phyloP scores from a whole-genome alignment of 1,284 basidiomycete genomes.

The Ustilago lituana region DNA sequence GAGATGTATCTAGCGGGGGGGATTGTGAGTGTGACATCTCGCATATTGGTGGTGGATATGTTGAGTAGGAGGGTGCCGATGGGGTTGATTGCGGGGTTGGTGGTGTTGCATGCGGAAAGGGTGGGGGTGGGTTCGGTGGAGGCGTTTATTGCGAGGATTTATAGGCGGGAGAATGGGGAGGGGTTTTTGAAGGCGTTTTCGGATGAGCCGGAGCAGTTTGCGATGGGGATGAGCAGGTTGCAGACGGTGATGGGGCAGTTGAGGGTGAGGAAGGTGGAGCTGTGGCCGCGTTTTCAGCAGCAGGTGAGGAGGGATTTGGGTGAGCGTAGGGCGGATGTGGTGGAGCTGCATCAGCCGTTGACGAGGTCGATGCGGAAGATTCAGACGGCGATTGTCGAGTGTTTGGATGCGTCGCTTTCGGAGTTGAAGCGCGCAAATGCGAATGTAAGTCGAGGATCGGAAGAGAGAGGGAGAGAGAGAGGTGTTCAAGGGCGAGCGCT shows the following conservation, averaged over 20 bases:
- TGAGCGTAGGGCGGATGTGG: conserved; percentile 79
- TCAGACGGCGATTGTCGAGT: conserved; percentile 90
- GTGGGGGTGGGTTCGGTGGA: conserved; percentile 74
- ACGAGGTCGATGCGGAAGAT: conserved; percentile 88
- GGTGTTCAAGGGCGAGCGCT: too few relatives aligned
- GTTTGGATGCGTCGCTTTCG: conserved; percentile 88
- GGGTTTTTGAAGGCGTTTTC: conserved; percentile 98
- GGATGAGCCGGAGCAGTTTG: conserved; percentile 93
- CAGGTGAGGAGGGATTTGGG: conserved; percentile 56
- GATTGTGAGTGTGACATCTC: conserved; percentile 88
- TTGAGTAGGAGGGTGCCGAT: conserved; percentile 84
- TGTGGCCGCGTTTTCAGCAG: conserved; percentile 86
- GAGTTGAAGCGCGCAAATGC: conserved; percentile 91
- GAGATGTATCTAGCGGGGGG: conserved; percentile 69
- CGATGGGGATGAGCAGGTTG: conserved; percentile 87
- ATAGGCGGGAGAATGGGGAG: conserved; percentile 66
- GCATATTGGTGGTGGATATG: conserved; percentile 95
- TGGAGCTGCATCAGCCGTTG: conserved; percentile 88
- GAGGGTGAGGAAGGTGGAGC: conserved; percentile 83
- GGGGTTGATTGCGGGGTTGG: conserved; percentile 86
- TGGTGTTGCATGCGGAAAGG: conserved; percentile 91
- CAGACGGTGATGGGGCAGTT: conserved; percentile 92
- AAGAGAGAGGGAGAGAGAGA: background rate
- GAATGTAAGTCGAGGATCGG: conserved; percentile 71
- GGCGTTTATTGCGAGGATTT: conserved; percentile 63